phyloP scores from a whole-genome alignment of 1,139 yeast species.

The Martiniozyma asiatica region DNA sequence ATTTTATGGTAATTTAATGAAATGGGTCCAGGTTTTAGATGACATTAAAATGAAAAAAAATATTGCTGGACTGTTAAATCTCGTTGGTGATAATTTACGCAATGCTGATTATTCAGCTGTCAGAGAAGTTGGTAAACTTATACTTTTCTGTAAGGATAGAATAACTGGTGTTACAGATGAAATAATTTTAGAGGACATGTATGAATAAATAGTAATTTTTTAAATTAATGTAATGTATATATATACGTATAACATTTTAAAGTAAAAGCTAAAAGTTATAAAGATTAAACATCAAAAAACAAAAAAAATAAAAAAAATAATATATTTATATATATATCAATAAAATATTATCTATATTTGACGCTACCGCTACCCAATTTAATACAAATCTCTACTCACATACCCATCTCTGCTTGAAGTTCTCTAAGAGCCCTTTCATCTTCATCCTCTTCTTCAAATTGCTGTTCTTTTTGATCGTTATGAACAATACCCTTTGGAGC shows the following conservation, averaged over 20 bases:
- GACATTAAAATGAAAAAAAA: constrained; percentile 32
- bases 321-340: neutral
- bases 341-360: no score
- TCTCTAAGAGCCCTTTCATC: constrained; percentile 83
- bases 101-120: constrained; percentile 50
- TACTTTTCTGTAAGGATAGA: constrained; percentile 46
- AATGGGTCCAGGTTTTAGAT: constrained; percentile 34
- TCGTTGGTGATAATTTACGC: constrained; percentile 33
- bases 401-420: constrained; percentile 82
- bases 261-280: neutral
- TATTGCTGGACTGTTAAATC: constrained; percentile 42
- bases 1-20: constrained; percentile 28
- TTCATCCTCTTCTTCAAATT: constrained; percentile 22
- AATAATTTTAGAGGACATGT: constrained; percentile 39
- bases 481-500: constrained; percentile 24
- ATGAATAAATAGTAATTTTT: no score
- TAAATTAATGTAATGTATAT: neutral
- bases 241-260: neutral
- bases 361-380: no score
- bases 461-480: constrained; percentile 7
- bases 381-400: constrained; percentile 28
- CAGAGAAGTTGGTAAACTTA: constrained; percentile 44
- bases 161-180: constrained; percentile 39
- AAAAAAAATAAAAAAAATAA: no score
- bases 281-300: no score